Percentiles rank a stretch among this genome's conserved stretches.
Conservation (phyloP, 2,329 filamentous ascomycete species). For the Emmonsiellopsis sp. region DNA sequence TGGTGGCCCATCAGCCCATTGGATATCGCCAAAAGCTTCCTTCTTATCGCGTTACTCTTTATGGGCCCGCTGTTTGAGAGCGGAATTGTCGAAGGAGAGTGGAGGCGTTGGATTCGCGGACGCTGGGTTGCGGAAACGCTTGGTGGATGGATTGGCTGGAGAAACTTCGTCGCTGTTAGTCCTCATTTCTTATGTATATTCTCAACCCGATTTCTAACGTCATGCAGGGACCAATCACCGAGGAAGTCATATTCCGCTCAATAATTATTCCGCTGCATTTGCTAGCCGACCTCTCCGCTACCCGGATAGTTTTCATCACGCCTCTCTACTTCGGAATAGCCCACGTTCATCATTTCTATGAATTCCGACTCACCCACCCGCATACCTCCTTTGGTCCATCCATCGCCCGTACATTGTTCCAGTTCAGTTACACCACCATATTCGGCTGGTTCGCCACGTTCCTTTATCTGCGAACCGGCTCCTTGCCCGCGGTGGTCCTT, state of each 20-base stretch:
- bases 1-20: conserved; percentile 64
- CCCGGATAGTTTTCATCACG: conserved; percentile 63
- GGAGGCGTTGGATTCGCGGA: conserved; percentile 54
- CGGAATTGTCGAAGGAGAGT: conserved; percentile 61
- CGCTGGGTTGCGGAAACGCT: conserved; percentile 51
- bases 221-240: conserved; percentile 68
- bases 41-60: conserved; percentile 71
- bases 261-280: conserved; percentile 76
- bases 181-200: conserved; percentile 3
- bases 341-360: conserved; percentile 92
- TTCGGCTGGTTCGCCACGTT: conserved; percentile 94
- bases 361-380: conserved; percentile 76
- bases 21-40: conserved; percentile 56
- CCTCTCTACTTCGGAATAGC: conserved; percentile 88
- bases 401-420: conserved; percentile 64
- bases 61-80: conserved; percentile 73
- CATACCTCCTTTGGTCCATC: conserved; percentile 54
- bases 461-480: conserved; percentile 75
- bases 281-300: conserved; percentile 50
- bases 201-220: conserved; percentile 5
- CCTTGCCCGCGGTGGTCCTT: conserved; percentile 61
- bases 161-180: conserved; percentile 77
- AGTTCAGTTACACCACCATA: conserved; percentile 81
- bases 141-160: conserved; percentile 69
- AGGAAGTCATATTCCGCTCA: conserved; percentile 89